Evolutionary conservation across 108 stramenopile genomes (phyloP), one percentile per base, ranked within the genome.

Genomic region (Nitzschia inconspicua): DNA sequence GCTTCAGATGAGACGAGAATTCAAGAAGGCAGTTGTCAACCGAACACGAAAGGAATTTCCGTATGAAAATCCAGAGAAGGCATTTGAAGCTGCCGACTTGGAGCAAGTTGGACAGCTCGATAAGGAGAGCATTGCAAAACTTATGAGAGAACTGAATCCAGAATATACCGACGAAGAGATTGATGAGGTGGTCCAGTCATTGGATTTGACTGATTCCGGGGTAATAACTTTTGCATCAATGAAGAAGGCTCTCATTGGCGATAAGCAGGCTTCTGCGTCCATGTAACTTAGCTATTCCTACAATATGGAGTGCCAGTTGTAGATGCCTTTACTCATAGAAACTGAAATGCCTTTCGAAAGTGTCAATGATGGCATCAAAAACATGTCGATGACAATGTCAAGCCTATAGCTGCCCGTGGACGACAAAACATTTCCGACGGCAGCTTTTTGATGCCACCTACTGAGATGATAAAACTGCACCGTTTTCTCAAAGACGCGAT

Each of bases 1-100:
- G 47, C 63, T 89, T 60, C 79, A 74, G 47, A 70, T 81, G 27
- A 74, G 91, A 34, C 79, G 91, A 7, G 88, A 93, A 57, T 88
- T 93, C 47, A 84, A 89, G 53, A 93, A 93, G 65, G 91, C 91
- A 0, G 51, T 93, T 14, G 88, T 89, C 2, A 24, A 56, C 26
- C 69, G 73, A 30, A 57, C 77, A 31, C 70, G 75, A 14, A 78
- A 76, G 57, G 75, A 78, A 37, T 91, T 88, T 63, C 86, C 86
- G 4, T 80, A 81, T 26, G 63, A 73, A 7, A 71, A 84, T 72
- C 79, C 81, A 24, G 59, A 72, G 25, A 70, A 81, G 42, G 89
- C 83, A 10, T 93, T 87, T 42, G 71, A 85, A 46, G 77, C 84
- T 43, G 86, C 81, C 16, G 83, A 83, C 52, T 41, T 61, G 22